A percentile compares a stretch with the other conserved stretches of the same genome.
Evolutionary conservation across 1,284 basidiomycete genomes (phyloP).

Genomic region (Heimioporus punctisporus): DNA sequence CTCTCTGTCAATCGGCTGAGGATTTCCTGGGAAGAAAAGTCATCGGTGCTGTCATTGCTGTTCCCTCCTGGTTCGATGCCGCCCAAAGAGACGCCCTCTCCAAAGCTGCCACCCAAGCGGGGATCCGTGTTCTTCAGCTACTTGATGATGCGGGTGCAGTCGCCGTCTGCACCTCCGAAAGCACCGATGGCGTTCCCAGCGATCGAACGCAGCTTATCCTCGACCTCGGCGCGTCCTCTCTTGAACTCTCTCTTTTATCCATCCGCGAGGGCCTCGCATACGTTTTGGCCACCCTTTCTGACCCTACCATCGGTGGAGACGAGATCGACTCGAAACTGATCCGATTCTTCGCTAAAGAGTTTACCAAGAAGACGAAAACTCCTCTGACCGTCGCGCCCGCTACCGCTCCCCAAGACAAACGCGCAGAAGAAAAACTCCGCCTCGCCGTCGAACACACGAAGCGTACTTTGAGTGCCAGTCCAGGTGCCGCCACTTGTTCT

Average conservation of each 20-base stretch:
- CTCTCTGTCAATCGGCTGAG: constrained; percentile 86
- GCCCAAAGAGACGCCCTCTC: constrained; percentile 74
- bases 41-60: constrained; percentile 84
- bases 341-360: constrained; percentile 95
- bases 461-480: constrained; percentile 88
- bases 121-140: constrained; percentile 83
- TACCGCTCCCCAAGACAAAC: constrained; percentile 65
- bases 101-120: constrained; percentile 80
- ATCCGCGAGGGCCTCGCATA: constrained; percentile 69
- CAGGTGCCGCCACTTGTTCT: constrained; percentile 87
- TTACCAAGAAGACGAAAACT: constrained; percentile 95
- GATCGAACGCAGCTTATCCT: constrained; percentile 75
- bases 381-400: constrained; percentile 68
- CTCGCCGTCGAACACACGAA: constrained; percentile 97
- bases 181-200: constrained; percentile 42
- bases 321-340: constrained; percentile 85
- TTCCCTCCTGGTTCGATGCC: constrained; percentile 78
- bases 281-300: constrained; percentile 51
- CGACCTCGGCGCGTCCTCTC: constrained; percentile 71
- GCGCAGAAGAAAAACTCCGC: constrained; percentile 92
- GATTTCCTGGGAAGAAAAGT: constrained; percentile 92
- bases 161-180: constrained; percentile 56
- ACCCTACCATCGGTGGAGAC: constrained; percentile 54
- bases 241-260: constrained; percentile 63
- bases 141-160: constrained; percentile 88